Conservation (phyloP, 2,329 filamentous ascomycete species). For the Xylaria sp. region DNA sequence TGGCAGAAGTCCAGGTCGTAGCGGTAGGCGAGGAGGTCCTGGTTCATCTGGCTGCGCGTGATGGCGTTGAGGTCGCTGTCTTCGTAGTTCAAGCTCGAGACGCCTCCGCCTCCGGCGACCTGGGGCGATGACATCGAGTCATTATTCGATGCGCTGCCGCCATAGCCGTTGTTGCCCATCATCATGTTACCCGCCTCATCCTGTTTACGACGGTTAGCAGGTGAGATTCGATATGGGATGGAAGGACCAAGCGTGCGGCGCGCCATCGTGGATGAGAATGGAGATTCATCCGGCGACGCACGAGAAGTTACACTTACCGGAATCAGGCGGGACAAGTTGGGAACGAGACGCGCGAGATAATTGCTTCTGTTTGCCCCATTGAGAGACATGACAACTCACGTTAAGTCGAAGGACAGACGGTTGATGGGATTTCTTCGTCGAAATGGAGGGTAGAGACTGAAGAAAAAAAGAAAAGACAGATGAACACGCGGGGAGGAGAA, state of each 20-base stretch:
- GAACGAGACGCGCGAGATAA: constrained; percentile 7
- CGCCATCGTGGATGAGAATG: no score
- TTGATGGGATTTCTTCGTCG: background rate
- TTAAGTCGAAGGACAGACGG: background rate
- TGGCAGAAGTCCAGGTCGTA: constrained; percentile 41
- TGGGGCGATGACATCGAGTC: background rate
- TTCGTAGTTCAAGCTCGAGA: constrained; percentile 25
- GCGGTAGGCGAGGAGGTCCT: constrained; percentile 40
- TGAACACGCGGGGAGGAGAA: background rate
- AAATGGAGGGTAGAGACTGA: background rate
- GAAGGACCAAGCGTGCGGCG: background rate
- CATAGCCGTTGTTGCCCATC: constrained; percentile 9
- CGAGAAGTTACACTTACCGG: constrained; percentile 9
- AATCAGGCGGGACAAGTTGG: constrained; percentile 9
- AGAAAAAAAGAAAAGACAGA: background rate
- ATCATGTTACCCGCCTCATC: constrained; percentile 4
- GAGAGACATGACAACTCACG: constrained; percentile 8
- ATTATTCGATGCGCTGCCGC: background rate
- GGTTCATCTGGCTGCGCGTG: constrained; percentile 36
- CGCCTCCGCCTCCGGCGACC: background rate
- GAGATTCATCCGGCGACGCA: background rate
- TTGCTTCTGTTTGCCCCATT: constrained; percentile 13
- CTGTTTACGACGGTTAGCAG: constrained; percentile 5
- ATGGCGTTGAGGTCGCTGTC: constrained; percentile 29
- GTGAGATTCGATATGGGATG: background rate